Conservation (phyloP, 306 rosid species). For the Vigna mungo region DNA sequence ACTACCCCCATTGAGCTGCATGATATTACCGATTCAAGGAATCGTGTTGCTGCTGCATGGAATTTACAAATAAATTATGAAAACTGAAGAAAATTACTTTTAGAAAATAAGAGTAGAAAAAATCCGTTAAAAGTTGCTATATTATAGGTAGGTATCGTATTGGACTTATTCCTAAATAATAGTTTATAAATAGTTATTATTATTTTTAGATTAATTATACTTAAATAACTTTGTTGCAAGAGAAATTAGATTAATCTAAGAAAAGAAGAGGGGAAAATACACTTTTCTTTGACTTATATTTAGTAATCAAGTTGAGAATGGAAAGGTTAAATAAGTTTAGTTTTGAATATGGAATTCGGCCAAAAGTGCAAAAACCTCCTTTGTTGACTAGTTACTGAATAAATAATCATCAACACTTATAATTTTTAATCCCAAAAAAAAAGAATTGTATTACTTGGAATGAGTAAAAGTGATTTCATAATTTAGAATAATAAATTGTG, state of each 20-base stretch:
- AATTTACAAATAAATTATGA: no score
- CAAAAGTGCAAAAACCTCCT: neutral
- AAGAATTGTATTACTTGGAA: no score
- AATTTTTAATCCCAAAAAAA: no score
- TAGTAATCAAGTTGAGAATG: neutral
- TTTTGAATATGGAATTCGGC: constrained; percentile 19
- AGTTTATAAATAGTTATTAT: neutral
- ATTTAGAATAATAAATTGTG: no score
- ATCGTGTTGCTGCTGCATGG: no score
- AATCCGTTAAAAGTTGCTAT: neutral
- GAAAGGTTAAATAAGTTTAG: neutral
- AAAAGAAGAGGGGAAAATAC: neutral
- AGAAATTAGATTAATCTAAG: neutral
- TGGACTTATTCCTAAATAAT: neutral
- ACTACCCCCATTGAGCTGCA: no score
- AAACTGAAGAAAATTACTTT: neutral
- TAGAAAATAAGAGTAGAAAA: neutral
- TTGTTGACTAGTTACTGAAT: neutral
- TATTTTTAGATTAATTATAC: neutral
- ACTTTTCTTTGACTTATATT: neutral
- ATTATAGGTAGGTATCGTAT: neutral
- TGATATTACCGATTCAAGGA: no score
- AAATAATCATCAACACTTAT: neutral
- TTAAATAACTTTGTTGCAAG: neutral
- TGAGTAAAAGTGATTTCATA: no score